These are phyloP conservation scores for Solanum okadae DNA, from an alignment of 257 asterid species.

Conservation along the genomic window DNA sequence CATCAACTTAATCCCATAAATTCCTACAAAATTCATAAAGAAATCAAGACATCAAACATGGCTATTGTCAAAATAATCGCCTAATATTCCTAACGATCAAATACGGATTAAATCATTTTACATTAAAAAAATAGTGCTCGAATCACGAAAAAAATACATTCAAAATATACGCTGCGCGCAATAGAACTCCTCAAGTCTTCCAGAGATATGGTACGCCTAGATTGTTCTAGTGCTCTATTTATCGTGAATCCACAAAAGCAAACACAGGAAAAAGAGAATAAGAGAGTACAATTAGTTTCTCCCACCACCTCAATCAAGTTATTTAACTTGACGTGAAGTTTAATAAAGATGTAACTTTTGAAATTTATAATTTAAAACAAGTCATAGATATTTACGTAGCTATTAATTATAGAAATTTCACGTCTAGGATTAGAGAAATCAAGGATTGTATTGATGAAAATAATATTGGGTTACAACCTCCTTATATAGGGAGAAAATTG, in stretches of 20 bases:
- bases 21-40: neutral
- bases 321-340: neutral
- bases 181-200: neutral
- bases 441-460: too few species aligned
- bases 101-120: neutral
- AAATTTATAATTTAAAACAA: neutral
- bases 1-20: neutral
- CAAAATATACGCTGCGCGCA: too few species aligned
- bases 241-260: neutral
- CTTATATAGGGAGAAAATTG: too few species aligned
- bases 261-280: neutral
- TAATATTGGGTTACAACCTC: too few species aligned
- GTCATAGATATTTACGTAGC: neutral
- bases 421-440: too few species aligned
- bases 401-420: too few species aligned
- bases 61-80: neutral
- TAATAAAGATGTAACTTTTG: neutral
- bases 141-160: too few species aligned
- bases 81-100: neutral
- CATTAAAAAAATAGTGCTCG: fast-evolving
- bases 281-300: neutral
- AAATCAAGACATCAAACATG: too few species aligned
- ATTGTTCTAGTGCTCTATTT: neutral
- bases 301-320: neutral
- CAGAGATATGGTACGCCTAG: neutral